Evolutionary conservation across 352 stramenopile genomes (phyloP).

Genomic region (Aphanomyces cochlioides): DNA sequence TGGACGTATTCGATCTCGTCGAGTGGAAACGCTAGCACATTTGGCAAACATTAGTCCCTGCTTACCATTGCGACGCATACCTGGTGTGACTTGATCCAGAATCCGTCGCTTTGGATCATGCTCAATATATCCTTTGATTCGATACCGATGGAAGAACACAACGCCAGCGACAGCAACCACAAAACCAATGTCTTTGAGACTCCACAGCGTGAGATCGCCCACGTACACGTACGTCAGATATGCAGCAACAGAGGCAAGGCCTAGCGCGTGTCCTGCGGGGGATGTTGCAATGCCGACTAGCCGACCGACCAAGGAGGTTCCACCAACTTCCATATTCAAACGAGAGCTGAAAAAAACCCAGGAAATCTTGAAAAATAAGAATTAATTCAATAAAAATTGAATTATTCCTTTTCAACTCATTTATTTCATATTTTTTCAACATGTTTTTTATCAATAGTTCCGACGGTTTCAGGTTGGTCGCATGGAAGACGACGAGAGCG

Average conservation of each 20-base stretch:
- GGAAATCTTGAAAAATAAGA: background rate
- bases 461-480: background rate
- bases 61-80: background rate
- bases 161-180: constrained; percentile 49
- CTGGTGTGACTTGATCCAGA: constrained; percentile 26
- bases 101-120: constrained; percentile 34
- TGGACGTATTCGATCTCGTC: constrained; percentile 57
- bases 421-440: background rate
- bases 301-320: background rate
- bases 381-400: background rate
- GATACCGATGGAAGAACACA: constrained; percentile 55
- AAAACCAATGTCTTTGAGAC: constrained; percentile 58
- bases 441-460: background rate
- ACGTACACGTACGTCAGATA: constrained; percentile 22
- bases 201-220: constrained; percentile 34
- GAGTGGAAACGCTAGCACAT: constrained; percentile 37
- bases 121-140: constrained; percentile 48
- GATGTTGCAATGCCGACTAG: background rate
- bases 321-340: background rate
- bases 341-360: background rate
- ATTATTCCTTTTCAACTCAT: background rate
- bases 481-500: constrained; percentile 1
- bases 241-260: background rate
- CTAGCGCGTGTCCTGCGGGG: background rate
- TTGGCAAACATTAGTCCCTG: constrained; percentile 8